These are phyloP conservation scores for Echinosophora koreensis DNA, from an alignment of 306 rosid genomes.

Conservation along the genomic window DNA sequence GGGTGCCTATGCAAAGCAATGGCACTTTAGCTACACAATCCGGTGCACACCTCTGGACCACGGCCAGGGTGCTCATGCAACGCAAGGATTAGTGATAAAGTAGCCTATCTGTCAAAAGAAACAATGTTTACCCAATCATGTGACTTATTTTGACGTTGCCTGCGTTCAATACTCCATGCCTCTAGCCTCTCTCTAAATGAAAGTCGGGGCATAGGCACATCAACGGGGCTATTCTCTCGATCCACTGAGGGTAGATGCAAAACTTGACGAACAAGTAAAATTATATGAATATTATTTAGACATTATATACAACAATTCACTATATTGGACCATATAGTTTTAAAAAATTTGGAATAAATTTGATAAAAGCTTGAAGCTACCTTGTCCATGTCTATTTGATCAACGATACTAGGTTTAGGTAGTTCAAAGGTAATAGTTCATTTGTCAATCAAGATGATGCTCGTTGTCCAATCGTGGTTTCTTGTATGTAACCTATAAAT, in stretches of 20 bases:
- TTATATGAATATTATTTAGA: not conserved
- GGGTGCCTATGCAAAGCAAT: no score
- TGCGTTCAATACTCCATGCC: conserved; percentile 26
- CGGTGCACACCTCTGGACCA: no score
- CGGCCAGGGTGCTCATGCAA: no score
- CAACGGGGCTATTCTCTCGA: not conserved
- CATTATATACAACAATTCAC: not conserved
- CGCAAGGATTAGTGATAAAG: no score
- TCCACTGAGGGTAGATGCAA: conserved; percentile 8
- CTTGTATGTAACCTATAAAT: not conserved
- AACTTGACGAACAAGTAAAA: not conserved
- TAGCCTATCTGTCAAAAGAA: no score
- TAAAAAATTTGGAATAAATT: no score
- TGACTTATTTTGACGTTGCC: no score
- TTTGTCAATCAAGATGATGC: not conserved
- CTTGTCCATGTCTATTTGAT: conserved; percentile 22
- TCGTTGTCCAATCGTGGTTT: not conserved
- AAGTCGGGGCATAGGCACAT: not conserved
- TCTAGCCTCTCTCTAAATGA: conserved; percentile 15
- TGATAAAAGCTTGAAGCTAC: not conserved
- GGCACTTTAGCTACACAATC: no score
- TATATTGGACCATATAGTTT: not conserved
- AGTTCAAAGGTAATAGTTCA: not conserved
- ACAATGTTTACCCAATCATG: no score
- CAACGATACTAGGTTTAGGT: not conserved